Percentiles rank a stretch among this genome's conserved stretches.
These are phyloP conservation scores for Starmera stellimalicola DNA, from an alignment of 1,139 yeast genomes.

Conservation along the genomic window DNA sequence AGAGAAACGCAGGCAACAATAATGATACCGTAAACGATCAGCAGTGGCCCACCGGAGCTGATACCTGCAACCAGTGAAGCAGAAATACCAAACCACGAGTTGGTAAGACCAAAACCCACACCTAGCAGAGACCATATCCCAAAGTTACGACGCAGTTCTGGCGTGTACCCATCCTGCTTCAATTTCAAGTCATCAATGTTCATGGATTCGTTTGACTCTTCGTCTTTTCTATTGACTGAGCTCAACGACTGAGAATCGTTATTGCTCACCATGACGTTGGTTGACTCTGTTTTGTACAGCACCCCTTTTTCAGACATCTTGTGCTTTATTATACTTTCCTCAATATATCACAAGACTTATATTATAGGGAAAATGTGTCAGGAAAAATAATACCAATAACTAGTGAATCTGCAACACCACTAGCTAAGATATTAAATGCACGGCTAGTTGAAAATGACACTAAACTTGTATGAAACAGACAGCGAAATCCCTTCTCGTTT, in stretches of 20 bases:
- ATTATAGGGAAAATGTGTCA: too few species aligned
- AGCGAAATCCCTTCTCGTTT: too few species aligned
- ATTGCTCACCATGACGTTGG: too few species aligned
- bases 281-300: too few species aligned
- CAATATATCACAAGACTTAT: not conserved
- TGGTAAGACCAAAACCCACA: slow-evolving; percentile 61
- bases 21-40: slow-evolving; percentile 58
- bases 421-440: too few species aligned
- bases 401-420: too few species aligned
- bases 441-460: too few species aligned
- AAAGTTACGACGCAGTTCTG: slow-evolving; percentile 27
- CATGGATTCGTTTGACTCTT: not conserved
- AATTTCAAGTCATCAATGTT: slow-evolving; percentile 2
- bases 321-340: too few species aligned
- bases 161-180: slow-evolving; percentile 15
- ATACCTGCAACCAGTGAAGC: slow-evolving; percentile 57
- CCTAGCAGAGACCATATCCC: slow-evolving; percentile 41
- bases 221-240: not conserved
- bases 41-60: slow-evolving; percentile 58
- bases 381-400: too few species aligned
- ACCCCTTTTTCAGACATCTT: not conserved
- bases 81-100: slow-evolving; percentile 64
- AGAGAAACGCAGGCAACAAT: slow-evolving; percentile 46
- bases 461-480: too few species aligned
- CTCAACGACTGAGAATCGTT: not conserved